Percentiles rank a stretch among this genome's conserved stretches.
Conservation (phyloP, 2,329 filamentous ascomycete species). For the Exophiala xenobiotica region DNA sequence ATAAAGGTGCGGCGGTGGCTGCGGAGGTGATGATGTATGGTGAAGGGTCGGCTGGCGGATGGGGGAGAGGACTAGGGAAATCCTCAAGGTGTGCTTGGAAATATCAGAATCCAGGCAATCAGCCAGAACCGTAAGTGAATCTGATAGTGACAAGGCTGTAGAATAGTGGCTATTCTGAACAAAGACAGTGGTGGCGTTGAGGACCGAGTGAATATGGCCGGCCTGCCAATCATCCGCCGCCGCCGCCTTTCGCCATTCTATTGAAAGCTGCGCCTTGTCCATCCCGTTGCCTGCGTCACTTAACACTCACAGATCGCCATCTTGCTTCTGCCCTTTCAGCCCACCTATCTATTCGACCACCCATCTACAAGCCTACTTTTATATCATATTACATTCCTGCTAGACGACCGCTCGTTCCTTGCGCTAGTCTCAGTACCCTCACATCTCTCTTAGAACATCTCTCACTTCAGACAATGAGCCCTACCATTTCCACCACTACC, state of each 20-base stretch:
- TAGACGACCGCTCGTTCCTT: conserved; percentile 11
- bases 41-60: neutral
- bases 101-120: neutral
- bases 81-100: neutral
- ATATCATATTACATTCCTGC: conserved; percentile 6
- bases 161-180: neutral
- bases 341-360: conserved; percentile 19
- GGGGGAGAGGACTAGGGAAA: neutral
- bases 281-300: conserved; percentile 18
- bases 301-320: conserved; percentile 18
- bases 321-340: conserved; percentile 23
- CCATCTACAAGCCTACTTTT: conserved; percentile 9
- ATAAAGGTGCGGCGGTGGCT: conserved; percentile 7
- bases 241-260: neutral
- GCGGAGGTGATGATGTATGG: conserved; percentile 3
- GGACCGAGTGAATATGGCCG: neutral
- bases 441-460: conserved; percentile 2
- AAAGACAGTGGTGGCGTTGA: conserved; percentile 1
- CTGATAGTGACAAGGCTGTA: conserved; percentile 13
- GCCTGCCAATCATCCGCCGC: neutral
- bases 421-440: conserved; percentile 14
- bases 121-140: neutral
- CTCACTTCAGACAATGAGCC: conserved; percentile 27
- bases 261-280: neutral
- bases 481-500: conserved; percentile 19